Conservation (phyloP, 495 filamentous ascomycete genomes). For the Podospora anserina region DNA sequence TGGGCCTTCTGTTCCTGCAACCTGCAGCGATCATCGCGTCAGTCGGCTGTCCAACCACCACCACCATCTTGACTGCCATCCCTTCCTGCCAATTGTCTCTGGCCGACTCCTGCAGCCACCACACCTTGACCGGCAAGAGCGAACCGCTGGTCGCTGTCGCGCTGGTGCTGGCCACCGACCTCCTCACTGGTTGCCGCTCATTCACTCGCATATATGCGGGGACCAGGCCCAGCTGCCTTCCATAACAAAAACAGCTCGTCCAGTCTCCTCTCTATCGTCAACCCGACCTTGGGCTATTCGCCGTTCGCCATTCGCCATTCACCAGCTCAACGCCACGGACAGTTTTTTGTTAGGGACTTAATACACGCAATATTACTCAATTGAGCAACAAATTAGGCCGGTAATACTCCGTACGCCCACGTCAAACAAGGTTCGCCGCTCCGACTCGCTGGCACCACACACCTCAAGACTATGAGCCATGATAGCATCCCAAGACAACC, state of each 20-base stretch:
- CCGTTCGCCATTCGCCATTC: slow-evolving; percentile 10
- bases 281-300: slow-evolving; percentile 11
- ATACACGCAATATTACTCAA: slow-evolving; percentile 25
- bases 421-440: not conserved
- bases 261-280: slow-evolving; percentile 9
- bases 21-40: slow-evolving; percentile 9
- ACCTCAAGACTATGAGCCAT: slow-evolving; percentile 23
- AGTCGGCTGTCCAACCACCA: slow-evolving; percentile 12
- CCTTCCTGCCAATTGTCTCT: slow-evolving; percentile 4
- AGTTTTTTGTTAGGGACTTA: slow-evolving; percentile 30
- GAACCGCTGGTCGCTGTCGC: slow-evolving; percentile 13
- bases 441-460: not conserved
- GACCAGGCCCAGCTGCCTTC: slow-evolving; percentile 13
- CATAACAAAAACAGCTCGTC: slow-evolving; percentile 17
- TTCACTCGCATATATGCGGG: slow-evolving; percentile 26
- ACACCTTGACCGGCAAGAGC: slow-evolving; percentile 20
- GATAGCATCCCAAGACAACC: slow-evolving; percentile 22
- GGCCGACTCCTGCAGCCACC: slow-evolving; percentile 5
- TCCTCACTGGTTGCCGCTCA: slow-evolving; percentile 13
- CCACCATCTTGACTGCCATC: slow-evolving; percentile 5
- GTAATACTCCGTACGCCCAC: slow-evolving; percentile 1
- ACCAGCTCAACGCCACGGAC: slow-evolving; percentile 15
- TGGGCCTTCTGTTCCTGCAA: slow-evolving; percentile 17
- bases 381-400: slow-evolving; percentile 17
- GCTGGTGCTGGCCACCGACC: slow-evolving; percentile 6